These are phyloP conservation scores for Lentinula boryana DNA, from an alignment of 768 basidiomycete species.

Conservation along the genomic window DNA sequence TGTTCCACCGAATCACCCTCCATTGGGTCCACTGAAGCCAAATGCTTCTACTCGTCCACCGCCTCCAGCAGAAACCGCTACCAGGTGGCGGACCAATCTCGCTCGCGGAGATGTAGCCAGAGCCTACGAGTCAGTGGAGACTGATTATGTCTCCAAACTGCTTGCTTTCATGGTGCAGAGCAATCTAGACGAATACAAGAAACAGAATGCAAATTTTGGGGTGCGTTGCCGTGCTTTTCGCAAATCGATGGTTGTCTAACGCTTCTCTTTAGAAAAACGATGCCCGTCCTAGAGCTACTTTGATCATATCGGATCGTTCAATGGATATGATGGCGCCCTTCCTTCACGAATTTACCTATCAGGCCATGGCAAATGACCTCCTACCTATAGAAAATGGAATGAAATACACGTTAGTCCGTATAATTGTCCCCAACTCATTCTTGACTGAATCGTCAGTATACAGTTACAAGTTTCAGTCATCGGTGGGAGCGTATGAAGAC, in stretches of 20 bases:
- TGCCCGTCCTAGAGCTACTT: conserved; percentile 65
- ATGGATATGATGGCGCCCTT: conserved; percentile 92
- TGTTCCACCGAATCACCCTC: conserved; percentile 72
- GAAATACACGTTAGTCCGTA: conserved; percentile 69
- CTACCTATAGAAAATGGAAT: conserved; percentile 83
- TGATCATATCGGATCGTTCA: conserved; percentile 93
- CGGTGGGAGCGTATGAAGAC: conserved; percentile 79
- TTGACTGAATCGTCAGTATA: neutral
- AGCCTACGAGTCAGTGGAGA: conserved; percentile 62
- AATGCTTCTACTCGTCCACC: conserved; percentile 58
- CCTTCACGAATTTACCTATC: conserved; percentile 97
- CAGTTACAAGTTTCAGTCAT: conserved; percentile 93
- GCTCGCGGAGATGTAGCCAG: conserved; percentile 68
- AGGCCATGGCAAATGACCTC: conserved; percentile 97
- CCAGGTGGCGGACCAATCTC: conserved; percentile 77
- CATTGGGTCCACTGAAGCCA: conserved; percentile 79
- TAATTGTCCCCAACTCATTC: neutral
- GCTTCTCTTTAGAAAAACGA: conserved; percentile 44
- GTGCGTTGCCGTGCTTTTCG: conserved; percentile 39
- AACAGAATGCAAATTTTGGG: conserved; percentile 79
- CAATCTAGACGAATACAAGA: conserved; percentile 83
- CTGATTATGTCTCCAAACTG: conserved; percentile 73
- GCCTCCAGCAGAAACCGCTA: conserved; percentile 55
- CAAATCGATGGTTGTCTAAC: neutral
- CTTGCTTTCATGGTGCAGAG: conserved; percentile 83